Conservation (phyloP, 2,329 filamentous ascomycete genomes). For the Pleochaeta shiraiana region DNA sequence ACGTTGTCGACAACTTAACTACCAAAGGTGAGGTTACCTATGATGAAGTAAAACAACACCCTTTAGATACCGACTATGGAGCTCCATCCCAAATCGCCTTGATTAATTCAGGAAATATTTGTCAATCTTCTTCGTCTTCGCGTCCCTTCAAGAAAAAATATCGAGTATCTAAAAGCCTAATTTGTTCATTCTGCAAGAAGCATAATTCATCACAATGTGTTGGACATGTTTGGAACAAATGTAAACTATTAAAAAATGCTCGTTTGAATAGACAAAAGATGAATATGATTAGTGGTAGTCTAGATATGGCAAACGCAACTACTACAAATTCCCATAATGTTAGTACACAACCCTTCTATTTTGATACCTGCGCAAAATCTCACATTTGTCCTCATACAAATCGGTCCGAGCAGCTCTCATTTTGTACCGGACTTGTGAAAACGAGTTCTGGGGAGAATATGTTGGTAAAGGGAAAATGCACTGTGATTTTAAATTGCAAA, state of each 20-base stretch:
- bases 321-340: not conserved
- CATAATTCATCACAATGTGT: no score
- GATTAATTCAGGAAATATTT: no score
- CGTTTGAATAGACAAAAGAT: no score
- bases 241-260: no score
- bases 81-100: no score
- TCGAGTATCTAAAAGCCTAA: no score
- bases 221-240: no score
- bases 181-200: no score
- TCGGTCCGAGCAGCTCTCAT: not conserved
- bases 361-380: not conserved
- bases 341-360: not conserved
- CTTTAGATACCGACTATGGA: no score
- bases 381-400: slow-evolving; percentile 1
- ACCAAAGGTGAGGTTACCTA: not conserved
- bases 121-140: no score
- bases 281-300: no score
- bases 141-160: no score
- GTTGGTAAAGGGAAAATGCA: not conserved
- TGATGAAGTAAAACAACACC: not conserved
- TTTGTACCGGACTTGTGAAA: not conserved
- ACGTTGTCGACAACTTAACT: not conserved
- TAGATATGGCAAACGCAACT: not conserved
- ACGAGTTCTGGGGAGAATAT: not conserved
- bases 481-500: not conserved